These are phyloP conservation scores for Alternaria conjuncta DNA, from an alignment of 2,329 filamentous ascomycete genomes.

Conservation along the genomic window DNA sequence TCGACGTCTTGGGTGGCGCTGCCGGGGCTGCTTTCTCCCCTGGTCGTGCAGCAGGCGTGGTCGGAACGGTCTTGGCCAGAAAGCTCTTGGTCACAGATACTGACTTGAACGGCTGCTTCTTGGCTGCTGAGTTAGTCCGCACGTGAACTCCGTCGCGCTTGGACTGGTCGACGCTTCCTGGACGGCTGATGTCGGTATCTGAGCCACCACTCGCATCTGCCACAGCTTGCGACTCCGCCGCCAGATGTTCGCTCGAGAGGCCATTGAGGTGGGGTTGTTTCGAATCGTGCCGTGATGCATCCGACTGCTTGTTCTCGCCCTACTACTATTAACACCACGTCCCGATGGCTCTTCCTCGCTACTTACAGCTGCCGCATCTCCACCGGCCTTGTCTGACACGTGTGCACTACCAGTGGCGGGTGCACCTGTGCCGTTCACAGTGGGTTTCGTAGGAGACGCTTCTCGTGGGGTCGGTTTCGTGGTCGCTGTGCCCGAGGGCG, in stretches of 20 bases:
- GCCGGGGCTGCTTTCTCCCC: constrained; percentile 61
- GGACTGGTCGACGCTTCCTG: constrained; percentile 58
- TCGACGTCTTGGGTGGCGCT: constrained; percentile 53
- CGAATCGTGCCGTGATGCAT: constrained; percentile 17
- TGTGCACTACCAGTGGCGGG: constrained; percentile 21
- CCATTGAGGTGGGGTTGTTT: constrained; percentile 45
- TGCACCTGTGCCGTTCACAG: constrained; percentile 30
- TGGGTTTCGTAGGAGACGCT: constrained; percentile 48
- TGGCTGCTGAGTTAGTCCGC: constrained; percentile 63
- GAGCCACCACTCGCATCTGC: constrained; percentile 76
- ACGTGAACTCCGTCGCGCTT: constrained; percentile 66
- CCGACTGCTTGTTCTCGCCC: constrained; percentile 21
- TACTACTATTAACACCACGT: constrained; percentile 24
- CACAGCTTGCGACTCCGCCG: constrained; percentile 53
- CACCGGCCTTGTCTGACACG: constrained; percentile 24
- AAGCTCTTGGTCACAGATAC: constrained; percentile 87
- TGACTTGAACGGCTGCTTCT: constrained; percentile 82
- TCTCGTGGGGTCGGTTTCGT: constrained; percentile 34
- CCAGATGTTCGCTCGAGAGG: constrained; percentile 42
- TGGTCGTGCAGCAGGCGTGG: constrained; percentile 58
- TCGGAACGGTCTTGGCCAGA: constrained; percentile 72
- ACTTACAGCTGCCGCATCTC: constrained; percentile 33
- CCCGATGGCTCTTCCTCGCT: neutral
- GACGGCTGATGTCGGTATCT: constrained; percentile 74
- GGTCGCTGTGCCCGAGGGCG: constrained; percentile 46